Conservation (phyloP, 768 basidiomycete species). For the Xerocomellus chrysenteron region DNA sequence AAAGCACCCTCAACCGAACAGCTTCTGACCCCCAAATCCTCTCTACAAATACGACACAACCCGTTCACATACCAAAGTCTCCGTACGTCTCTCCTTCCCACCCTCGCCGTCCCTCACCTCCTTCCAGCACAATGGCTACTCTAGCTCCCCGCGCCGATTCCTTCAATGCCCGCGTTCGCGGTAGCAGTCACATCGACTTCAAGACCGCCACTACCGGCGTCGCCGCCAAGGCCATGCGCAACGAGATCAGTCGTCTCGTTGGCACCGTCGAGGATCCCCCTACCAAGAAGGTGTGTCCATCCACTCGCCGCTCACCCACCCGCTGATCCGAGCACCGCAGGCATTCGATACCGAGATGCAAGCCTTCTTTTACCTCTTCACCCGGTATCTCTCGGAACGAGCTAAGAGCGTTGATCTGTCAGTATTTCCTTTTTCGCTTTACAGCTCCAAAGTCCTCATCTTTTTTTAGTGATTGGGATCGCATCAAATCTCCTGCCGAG, state of each 20-base stretch:
- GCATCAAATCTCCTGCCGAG: constrained; percentile 59
- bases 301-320: constrained; percentile 1
- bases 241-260: constrained; percentile 95
- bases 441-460: background rate
- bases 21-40: constrained; percentile 53
- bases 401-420: constrained; percentile 70
- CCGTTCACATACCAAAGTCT: constrained; percentile 53
- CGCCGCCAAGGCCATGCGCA: constrained; percentile 95
- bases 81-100: constrained; percentile 29
- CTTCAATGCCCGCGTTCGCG: constrained; percentile 70
- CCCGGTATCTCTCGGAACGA: constrained; percentile 72
- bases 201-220: constrained; percentile 96
- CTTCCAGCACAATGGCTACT: constrained; percentile 50
- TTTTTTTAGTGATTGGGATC: constrained; percentile 35
- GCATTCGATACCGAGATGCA: constrained; percentile 82
- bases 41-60: constrained; percentile 63
- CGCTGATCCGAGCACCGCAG: constrained; percentile 36
- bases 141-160: constrained; percentile 64
- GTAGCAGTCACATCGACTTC: constrained; percentile 87
- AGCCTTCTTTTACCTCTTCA: constrained; percentile 80
- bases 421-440: constrained; percentile 30
- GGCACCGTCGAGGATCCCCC: constrained; percentile 74
- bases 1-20: constrained; percentile 43
- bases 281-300: constrained; percentile 70
- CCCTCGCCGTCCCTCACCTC: constrained; percentile 12